These are phyloP conservation scores for Epicoccum sorghinum DNA, from an alignment of 2,329 filamentous ascomycete species.

Conservation along the genomic window DNA sequence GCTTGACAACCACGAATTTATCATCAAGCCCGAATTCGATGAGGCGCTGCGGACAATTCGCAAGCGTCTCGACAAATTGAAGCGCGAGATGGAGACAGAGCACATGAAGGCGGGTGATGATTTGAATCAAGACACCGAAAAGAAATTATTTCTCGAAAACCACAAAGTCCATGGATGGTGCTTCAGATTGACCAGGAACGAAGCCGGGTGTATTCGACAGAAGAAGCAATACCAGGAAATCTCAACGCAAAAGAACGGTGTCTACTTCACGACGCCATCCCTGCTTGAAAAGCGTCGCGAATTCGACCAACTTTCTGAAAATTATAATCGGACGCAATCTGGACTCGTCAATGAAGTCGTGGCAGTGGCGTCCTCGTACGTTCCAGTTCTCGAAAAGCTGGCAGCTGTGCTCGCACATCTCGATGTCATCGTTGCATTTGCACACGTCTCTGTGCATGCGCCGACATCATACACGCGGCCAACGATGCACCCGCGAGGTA, in stretches of 20 bases:
- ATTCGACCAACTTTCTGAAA: constrained; percentile 90
- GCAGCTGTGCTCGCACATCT: constrained; percentile 89
- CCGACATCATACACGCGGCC: constrained; percentile 90
- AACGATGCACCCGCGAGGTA: constrained; percentile 85
- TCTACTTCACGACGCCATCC: constrained; percentile 91
- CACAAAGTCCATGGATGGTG: constrained; percentile 97
- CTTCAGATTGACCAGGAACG: constrained; percentile 87
- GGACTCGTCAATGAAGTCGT: constrained; percentile 93
- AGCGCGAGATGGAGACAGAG: constrained; percentile 81
- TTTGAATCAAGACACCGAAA: constrained; percentile 89
- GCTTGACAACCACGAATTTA: constrained; percentile 95
- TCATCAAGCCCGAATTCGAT: constrained; percentile 98
- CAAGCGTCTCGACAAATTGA: constrained; percentile 85
- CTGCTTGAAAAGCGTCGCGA: constrained; percentile 84
- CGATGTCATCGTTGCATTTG: constrained; percentile 92
- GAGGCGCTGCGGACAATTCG: constrained; percentile 85
- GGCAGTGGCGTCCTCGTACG: constrained; percentile 90
- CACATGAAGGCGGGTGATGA: constrained; percentile 78
- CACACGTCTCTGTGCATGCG: constrained; percentile 90
- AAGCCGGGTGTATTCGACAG: constrained; percentile 91
- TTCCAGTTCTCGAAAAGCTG: constrained; percentile 86
- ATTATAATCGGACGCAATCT: constrained; percentile 92
- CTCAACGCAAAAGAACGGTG: constrained; percentile 97
- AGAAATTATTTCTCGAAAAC: constrained; percentile 97
- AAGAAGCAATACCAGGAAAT: constrained; percentile 90